phyloP scores from a whole-genome alignment of 805 yeast species.

The Tetrapisispora taiwanensis region DNA sequence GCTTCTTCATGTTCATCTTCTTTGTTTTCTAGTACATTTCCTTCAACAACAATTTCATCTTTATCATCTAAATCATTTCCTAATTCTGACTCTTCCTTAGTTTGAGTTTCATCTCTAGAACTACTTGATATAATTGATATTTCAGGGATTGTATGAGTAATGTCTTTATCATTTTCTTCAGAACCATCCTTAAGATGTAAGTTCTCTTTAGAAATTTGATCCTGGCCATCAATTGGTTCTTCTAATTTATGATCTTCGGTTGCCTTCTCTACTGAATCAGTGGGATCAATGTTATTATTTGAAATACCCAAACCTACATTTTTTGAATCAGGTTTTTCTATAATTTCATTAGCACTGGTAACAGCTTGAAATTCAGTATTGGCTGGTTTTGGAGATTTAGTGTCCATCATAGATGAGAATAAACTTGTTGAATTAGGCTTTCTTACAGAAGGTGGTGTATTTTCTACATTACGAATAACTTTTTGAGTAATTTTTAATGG shows the following conservation, averaged over 20 bases:
- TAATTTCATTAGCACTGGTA: background rate
- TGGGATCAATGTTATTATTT: background rate
- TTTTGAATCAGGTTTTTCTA: background rate
- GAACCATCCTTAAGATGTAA: too few relatives aligned
- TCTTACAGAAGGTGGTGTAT: conserved; percentile 7
- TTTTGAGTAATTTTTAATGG: conserved; percentile 62
- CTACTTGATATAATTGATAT: background rate
- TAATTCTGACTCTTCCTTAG: background rate
- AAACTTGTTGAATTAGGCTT: conserved; percentile 22
- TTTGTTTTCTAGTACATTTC: background rate
- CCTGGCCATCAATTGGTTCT: background rate
- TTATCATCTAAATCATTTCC: background rate
- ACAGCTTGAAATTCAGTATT: background rate
- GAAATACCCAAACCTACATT: conserved; percentile 1
- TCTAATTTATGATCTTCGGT: conserved; percentile 16
- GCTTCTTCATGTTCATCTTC: background rate
- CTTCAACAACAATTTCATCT: background rate
- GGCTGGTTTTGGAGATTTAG: conserved; percentile 3
- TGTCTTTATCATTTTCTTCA: too few relatives aligned
- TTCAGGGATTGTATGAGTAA: background rate
- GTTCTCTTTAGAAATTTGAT: background rate
- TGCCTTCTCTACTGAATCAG: conserved; percentile 10
- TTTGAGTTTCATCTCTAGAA: background rate
- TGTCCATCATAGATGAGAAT: conserved; percentile 15
- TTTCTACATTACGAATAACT: conserved; percentile 13